Evolutionary conservation across 108 stramenopile species (phyloP), one percentile per base, ranked within the genome.

Genomic region (Pinguiococcus pyrenoidosus): DNA sequence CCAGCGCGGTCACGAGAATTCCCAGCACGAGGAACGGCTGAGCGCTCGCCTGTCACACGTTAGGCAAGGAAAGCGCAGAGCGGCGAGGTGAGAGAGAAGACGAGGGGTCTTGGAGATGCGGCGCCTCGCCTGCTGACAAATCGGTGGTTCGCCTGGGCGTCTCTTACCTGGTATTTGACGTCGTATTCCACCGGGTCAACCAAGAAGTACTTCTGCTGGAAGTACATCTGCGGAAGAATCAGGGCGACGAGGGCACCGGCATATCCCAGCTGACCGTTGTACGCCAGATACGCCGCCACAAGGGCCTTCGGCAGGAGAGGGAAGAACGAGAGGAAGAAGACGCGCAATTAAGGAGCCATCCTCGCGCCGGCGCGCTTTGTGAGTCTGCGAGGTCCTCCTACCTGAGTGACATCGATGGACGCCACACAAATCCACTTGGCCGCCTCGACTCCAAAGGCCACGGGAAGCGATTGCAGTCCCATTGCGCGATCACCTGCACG

Each of bases 11-110:
- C 20, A 85, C 82, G 34, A 92, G 52, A 37, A 92, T 84, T 23
- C 87, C 91, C 57, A 92, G 83, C 16, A 89, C 82, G 28, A 89
- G 70, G 75, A 92, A 88, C n/a, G 91, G 91, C 44, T 89, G 86
- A 0, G 86, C 62, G 16, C 68, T 73, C 17, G 86, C 87, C 73
- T 89, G 86, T 35, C 35, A 50, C 51, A 37, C 14, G 12, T 1
- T n/a, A 1, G 1, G 1, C 1, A 1, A 34, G 14, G 0, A 1
- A 34, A n/a, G 1, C 1, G 34, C 13, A 34, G 1, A 1, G 34
- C 12, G 1, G 1, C 13, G 14, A 1, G 34, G 14, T n/a, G 1
- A n/a, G 1, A 34, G 0, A 34, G 34, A 1, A 34, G 1, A n/a
- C 12, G 34, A n/a, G 34, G 14, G 34, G 34, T 12, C 0, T 34